Evolutionary conservation across 495 filamentous ascomycete genomes (phyloP).

Genomic region (Lasiosphaeris hirsuta): DNA sequence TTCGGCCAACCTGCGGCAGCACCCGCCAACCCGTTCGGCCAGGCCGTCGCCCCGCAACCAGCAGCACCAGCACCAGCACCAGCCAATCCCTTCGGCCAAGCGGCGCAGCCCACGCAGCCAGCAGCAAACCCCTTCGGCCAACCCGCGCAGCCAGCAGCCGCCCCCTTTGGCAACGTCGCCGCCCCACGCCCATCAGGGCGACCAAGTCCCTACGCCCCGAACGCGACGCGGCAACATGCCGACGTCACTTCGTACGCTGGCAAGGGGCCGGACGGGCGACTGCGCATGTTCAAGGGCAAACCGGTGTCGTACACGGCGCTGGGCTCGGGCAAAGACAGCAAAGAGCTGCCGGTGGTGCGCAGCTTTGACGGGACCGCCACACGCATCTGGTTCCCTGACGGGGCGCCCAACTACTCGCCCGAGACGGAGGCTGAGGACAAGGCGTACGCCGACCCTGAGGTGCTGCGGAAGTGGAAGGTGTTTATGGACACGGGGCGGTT

Average conservation of each 20-base stretch:
- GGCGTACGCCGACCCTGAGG: conserved; percentile 41
- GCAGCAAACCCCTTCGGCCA: conserved; percentile 11
- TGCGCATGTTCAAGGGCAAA: conserved; percentile 41
- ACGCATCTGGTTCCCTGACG: conserved; percentile 67
- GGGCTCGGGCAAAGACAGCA: conserved; percentile 16
- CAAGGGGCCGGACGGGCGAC: conserved; percentile 26
- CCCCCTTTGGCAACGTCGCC: conserved; percentile 16
- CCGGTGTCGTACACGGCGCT: conserved; percentile 34
- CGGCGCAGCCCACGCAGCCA: background rate
- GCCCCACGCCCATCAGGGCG: background rate
- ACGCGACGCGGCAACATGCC: conserved; percentile 42
- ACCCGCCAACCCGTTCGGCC: conserved; percentile 9
- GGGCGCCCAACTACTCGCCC: conserved; percentile 56
- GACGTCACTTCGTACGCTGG: conserved; percentile 35
- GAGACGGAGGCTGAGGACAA: conserved; percentile 50
- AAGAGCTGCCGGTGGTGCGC: conserved; percentile 31
- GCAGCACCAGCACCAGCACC: background rate
- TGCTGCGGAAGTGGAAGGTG: conserved; percentile 55
- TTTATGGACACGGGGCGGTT: conserved; percentile 62
- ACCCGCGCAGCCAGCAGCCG: conserved; percentile 6
- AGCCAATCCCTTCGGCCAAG: conserved; percentile 17
- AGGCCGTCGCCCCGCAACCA: background rate
- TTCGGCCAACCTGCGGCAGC: conserved; percentile 32
- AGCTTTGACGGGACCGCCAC: conserved; percentile 43
- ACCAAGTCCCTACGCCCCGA: conserved; percentile 38